These are phyloP conservation scores for Ophiostoma angusticollis DNA, from an alignment of 2,329 filamentous ascomycete genomes.

Conservation along the genomic window DNA sequence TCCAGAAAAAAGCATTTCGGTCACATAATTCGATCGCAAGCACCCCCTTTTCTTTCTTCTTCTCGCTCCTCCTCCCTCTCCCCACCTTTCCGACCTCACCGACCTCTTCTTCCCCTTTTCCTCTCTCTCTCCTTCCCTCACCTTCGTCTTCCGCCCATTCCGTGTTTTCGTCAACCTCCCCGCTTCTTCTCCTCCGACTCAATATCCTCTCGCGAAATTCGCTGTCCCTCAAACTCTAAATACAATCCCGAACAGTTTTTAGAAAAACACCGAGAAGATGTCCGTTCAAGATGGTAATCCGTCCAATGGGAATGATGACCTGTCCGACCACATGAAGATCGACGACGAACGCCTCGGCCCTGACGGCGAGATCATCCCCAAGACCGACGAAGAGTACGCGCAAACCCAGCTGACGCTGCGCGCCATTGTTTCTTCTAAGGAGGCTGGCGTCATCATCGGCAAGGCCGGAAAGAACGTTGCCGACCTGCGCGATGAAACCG, in stretches of 20 bases:
- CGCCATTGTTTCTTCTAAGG: constrained; percentile 96
- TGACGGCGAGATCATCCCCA: constrained; percentile 68
- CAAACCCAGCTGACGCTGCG: constrained; percentile 84
- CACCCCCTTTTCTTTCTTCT: background rate
- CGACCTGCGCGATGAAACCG: constrained; percentile 91
- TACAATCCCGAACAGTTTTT: constrained; percentile 2
- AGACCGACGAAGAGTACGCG: constrained; percentile 95
- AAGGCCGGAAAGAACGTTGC: constrained; percentile 98
- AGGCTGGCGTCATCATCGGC: constrained; percentile 97
- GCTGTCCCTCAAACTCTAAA: constrained; percentile 3
- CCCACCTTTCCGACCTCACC: constrained; percentile 2
- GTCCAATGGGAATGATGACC: constrained; percentile 49
- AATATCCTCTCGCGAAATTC: constrained; percentile 10
- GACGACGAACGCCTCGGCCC: constrained; percentile 52
- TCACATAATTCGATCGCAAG: constrained; percentile 1
- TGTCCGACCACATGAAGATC: constrained; percentile 53
- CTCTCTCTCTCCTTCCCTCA: constrained; percentile 14
- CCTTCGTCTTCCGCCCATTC: background rate
- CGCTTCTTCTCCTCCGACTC: constrained; percentile 1
- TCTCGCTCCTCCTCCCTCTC: background rate
- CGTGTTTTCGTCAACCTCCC: background rate
- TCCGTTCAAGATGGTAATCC: constrained; percentile 47
- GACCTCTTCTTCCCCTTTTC: constrained; percentile 15
- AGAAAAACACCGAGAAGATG: constrained; percentile 30
- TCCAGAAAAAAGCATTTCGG: background rate